Evolutionary conservation across 2,329 filamentous ascomycete genomes (phyloP), one percentile per base, ranked within the genome.

Genomic region (Niveomyces coronatus): DNA sequence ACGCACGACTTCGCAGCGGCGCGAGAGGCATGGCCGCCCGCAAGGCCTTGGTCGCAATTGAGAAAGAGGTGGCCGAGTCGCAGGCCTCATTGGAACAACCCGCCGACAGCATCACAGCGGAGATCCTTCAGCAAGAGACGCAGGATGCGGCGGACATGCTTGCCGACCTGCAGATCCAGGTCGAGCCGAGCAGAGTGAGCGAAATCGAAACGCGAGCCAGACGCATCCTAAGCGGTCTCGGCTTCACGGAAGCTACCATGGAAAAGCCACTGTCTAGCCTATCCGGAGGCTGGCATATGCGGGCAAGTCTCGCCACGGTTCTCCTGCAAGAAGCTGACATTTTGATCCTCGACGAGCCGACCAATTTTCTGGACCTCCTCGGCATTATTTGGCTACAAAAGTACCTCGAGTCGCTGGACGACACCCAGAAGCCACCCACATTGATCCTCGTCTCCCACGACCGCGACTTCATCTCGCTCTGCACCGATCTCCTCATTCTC

Each of bases 331-430:
- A 80, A 7, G 74, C 79, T 0, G 85, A 93, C 47, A 75, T 93
- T 3, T 66, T 93, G 41, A 79, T 93, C 35, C 73, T 93, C 3
- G 85, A 93, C 54, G 85, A 93, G 53, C 86, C 86, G 0, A 93
- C 85, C 23, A 93, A 93, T 52, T 93, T 85, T 53, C 70, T 93
- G 1, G 85, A 93, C 51, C 65, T 93, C 1, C 69, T 87, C 0
- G 84, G 83, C 1, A 87, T 94, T 41, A 75, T 94, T 40, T 93
- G 86, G 85, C 67, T 94, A 1, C 81, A 93, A 52, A 71, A 71
- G 10, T 80, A 87, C 51, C 71, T 94, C 9, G 64, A 71, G 26
- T 62, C 69, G 1, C 56, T 80, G 3, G 65, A 67, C 4, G 70
- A 76, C 15, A 56, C 56, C 0, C 60, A 67, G 0, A 59, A 66